Evolutionary conservation across 1,284 basidiomycete genomes (phyloP), one percentile per base, ranked within the genome.

Genomic region (Irpex sp.): DNA sequence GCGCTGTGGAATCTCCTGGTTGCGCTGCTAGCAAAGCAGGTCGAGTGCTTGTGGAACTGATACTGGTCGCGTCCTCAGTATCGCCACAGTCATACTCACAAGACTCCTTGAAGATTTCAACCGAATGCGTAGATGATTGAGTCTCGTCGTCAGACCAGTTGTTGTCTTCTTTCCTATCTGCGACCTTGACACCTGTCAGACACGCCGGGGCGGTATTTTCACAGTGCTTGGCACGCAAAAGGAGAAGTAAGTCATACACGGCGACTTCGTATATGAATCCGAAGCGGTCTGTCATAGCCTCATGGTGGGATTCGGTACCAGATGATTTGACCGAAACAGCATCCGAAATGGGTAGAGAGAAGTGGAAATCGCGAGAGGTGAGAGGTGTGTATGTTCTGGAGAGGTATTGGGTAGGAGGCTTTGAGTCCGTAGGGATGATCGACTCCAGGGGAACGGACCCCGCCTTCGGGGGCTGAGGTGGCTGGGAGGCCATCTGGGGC

Each of bases 181-280:
- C 90, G 62, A 95, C 93, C 77, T 89, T 92, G 67, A 94, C 89
- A 0, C 93, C 93, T 0, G 93, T 94, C 47, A 95, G 77, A 69
- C 91, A 94, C 3, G 92, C 93, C 1, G 93, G 93, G 0, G 91
- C 90, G 0, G 88, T 84, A 67, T 84, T 89, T 36, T 83, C 80
- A 66, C 89, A 93, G 68, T 91, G 89, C 75, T 82, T 80, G 39
- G 90, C 90, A 53, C 91, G 82, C 6, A 89, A 74, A 35, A 95
- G 81, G 19, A 95, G 77, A 15, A 93, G 78, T n/a, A 92, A 81
- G 69, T 95, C 93, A 66, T 94, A 92, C 69, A 85, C 82, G 26
- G 88, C 87, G 9, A 94, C 84, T 69, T 94, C 93, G 68, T 95
- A 97, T 71, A 97, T 91, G 78, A 98, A 98, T 0, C 97, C 97